phyloP scores from a whole-genome alignment of 768 basidiomycete genomes.

The Exidia glandulosa region DNA sequence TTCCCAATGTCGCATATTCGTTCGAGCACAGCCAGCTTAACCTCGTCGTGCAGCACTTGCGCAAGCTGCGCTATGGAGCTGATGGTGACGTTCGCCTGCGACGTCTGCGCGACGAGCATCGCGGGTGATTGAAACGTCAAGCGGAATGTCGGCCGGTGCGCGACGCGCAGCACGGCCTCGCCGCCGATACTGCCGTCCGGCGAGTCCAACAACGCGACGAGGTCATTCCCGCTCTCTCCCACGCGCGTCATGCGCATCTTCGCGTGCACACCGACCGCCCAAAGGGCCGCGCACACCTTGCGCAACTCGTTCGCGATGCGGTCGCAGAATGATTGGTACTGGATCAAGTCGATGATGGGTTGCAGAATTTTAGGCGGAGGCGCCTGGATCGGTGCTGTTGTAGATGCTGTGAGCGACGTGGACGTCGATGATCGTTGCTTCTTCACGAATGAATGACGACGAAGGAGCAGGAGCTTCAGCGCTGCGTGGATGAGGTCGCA shows the following conservation, averaged over 20 bases:
- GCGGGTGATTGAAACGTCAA: conserved; percentile 72
- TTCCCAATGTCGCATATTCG: conserved; percentile 59
- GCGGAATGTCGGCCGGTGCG: conserved; percentile 62
- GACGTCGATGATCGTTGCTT: conserved; percentile 7
- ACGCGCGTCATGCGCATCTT: conserved; percentile 50
- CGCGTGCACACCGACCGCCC: conserved; percentile 41
- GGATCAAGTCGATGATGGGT: conserved; percentile 67
- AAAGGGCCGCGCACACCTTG: conserved; percentile 38
- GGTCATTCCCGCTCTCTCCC: conserved; percentile 52
- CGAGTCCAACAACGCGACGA: conserved; percentile 40
- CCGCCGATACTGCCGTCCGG: conserved; percentile 43
- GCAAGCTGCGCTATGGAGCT: conserved; percentile 66
- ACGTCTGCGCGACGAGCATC: conserved; percentile 61
- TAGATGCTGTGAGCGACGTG: neutral
- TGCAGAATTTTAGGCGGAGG: conserved; percentile 46
- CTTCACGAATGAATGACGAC: conserved; percentile 43
- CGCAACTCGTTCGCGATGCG: conserved; percentile 49
- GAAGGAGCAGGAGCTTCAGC: conserved; percentile 54
- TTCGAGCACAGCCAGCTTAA: conserved; percentile 56
- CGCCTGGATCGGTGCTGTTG: too few relatives aligned
- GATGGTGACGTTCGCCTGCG: conserved; percentile 65
- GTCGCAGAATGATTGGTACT: conserved; percentile 66
- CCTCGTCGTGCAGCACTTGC: conserved; percentile 67
- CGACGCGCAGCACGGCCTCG: conserved; percentile 62
- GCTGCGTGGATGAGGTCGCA: conserved; percentile 62